phyloP scores from a whole-genome alignment of 352 stramenopile genomes.

The Pythium dissotocum region DNA sequence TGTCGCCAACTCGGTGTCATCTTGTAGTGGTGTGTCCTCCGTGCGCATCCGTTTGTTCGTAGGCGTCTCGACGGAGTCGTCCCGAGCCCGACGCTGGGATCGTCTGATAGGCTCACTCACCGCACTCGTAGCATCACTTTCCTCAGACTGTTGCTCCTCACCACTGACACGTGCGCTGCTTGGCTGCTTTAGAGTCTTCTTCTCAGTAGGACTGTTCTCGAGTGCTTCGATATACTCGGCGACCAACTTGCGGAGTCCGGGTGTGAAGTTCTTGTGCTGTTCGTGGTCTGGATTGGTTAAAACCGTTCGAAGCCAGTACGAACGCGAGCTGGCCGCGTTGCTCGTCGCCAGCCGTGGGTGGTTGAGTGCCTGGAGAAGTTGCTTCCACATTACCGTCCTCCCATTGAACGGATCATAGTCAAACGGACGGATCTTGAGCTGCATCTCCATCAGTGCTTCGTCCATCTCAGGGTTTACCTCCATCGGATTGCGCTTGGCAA shows the following conservation, averaged over 20 bases:
- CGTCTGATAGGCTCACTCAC: too few species aligned
- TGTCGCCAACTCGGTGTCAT: too few species aligned
- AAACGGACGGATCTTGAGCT: background rate
- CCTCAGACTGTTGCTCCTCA: too few species aligned
- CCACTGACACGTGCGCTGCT: background rate
- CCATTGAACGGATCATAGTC: background rate
- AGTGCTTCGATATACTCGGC: background rate
- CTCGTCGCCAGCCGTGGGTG: background rate
- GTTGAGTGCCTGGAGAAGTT: background rate
- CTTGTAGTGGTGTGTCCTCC: too few species aligned
- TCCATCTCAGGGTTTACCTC: background rate
- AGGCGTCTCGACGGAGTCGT: too few species aligned
- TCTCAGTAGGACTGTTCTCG: background rate
- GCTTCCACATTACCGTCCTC: background rate
- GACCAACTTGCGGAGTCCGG: background rate
- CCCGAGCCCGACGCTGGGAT: too few species aligned
- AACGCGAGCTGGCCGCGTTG: background rate
- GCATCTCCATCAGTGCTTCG: background rate
- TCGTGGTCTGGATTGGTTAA: background rate
- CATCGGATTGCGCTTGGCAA: background rate
- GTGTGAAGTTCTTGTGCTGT: background rate
- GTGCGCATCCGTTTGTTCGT: too few species aligned
- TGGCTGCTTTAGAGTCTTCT: too few species aligned
- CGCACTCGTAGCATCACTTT: too few species aligned
- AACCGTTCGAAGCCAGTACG: background rate